Base-by-base conservation (phyloP, 257 asterid genomes). In the Craterostigma plantagineum region DNA sequence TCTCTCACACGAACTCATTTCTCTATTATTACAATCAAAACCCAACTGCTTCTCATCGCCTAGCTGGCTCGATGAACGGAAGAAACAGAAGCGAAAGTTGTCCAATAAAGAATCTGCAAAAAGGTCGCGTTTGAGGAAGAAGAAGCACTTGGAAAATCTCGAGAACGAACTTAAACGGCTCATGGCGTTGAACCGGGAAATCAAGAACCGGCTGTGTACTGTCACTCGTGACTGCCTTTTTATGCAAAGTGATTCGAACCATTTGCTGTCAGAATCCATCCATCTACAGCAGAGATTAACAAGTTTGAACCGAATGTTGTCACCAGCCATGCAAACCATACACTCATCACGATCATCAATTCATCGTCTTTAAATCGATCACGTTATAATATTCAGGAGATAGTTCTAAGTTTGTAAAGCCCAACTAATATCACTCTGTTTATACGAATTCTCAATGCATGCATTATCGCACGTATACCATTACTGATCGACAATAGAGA, bases 71-170 rank as follows among this genome's bases (percentile, higher is more conserved):
- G 16, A 7, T 3, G 15, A 33, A 14, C 9, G 48, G 3, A 27
- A 15, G 33, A 16, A 9, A 16, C 30, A 10, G 4, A 43, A 12
- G 33, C 30, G 48, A 16, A 43, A 14, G 48, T 1, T 43, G 9
- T 43, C 48, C 33, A 43, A 43, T 12, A 27, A 30, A 11, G 48
- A 43, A 9, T 15, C 48, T 1, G 48, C 48, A 10, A 15, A 16
- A 10, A 27, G 48, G 11, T 43, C 48, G 12, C 48, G 48, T 10
- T 15, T 43, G 30, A 27, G 48, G 10, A 43, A 43, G 48, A 43
- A 43, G 33, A 12, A 16, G 48, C 33, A 43, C 33, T 27, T 15
- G 2, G 48, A 43, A 4, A 33, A 43, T 15, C 33, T 43, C 1
- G 48, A 15, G 48, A 14, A 18, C 1, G 33, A 43, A 43, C 13